Percentiles rank a stretch among this genome's conserved stretches.
Conservation (phyloP, 805 yeast species). For the Schizosaccharomyces cryophilus region DNA sequence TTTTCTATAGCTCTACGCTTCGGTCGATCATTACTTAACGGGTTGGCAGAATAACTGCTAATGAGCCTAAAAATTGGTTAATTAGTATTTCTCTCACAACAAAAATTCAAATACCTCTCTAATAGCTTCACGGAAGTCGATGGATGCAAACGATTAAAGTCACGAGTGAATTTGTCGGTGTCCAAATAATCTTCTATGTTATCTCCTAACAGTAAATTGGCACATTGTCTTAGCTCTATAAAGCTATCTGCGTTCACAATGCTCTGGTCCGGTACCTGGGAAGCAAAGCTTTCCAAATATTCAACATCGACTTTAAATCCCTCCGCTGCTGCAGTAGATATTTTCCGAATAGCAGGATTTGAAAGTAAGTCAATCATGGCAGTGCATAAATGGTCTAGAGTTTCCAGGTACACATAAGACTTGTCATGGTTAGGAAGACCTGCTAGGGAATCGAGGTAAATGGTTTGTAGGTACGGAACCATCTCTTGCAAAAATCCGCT, state of each 20-base stretch:
- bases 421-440: constrained; percentile 58
- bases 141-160: constrained; percentile 48
- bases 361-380: constrained; percentile 38
- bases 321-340: constrained; percentile 33
- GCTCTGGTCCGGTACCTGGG: constrained; percentile 11
- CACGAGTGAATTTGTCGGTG: constrained; percentile 29
- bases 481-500: constrained; percentile 56
- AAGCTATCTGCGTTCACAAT: constrained; percentile 22
- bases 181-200: constrained; percentile 44
- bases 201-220: constrained; percentile 35
- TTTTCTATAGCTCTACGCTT: not conserved
- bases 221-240: constrained; percentile 54
- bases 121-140: constrained; percentile 43
- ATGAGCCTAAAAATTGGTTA: not conserved
- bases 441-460: constrained; percentile 64
- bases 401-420: constrained; percentile 58
- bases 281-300: constrained; percentile 38
- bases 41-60: not conserved
- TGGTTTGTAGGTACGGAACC: constrained; percentile 60
- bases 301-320: constrained; percentile 61
- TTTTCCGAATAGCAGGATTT: constrained; percentile 23
- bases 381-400: constrained; percentile 62
- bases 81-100: too few relatives aligned
- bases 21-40: not conserved
- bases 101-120: constrained; percentile 17